Percentiles rank a stretch among this genome's conserved stretches.
These are phyloP conservation scores for Ricinus communis DNA, from an alignment of 345 rosid species.

Conservation along the genomic window DNA sequence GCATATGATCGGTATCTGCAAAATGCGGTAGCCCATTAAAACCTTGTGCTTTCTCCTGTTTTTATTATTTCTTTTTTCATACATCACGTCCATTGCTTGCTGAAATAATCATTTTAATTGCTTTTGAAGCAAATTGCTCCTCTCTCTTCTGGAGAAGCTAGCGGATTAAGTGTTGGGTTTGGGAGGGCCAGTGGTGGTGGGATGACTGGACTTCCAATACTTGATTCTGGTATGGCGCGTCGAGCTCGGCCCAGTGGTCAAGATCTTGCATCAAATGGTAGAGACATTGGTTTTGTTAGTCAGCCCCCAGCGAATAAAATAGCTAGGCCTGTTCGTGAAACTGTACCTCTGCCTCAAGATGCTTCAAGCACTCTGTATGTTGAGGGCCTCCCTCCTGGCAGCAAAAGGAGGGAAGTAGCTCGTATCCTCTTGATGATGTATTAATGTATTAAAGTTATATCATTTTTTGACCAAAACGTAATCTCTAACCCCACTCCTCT, in stretches of 20 bases:
- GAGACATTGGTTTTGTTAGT: conserved; percentile 39
- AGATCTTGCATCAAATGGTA: conserved; percentile 53
- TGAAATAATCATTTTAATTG: conserved; percentile 30
- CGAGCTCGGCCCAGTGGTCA: conserved; percentile 44
- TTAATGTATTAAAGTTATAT: neutral
- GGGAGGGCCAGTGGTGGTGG: conserved; percentile 41
- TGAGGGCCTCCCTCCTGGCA: conserved; percentile 80
- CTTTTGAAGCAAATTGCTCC: conserved; percentile 64
- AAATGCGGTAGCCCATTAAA: conserved; percentile 42
- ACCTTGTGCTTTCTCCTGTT: neutral
- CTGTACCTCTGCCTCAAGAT: conserved; percentile 59
- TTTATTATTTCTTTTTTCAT: neutral
- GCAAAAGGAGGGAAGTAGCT: conserved; percentile 76
- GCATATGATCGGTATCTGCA: conserved; percentile 81
- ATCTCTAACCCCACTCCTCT: neutral
- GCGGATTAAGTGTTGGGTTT: conserved; percentile 37
- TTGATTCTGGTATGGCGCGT: conserved; percentile 44
- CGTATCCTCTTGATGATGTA: conserved; percentile 60
- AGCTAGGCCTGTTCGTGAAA: conserved; percentile 45
- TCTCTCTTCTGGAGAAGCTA: conserved; percentile 56
- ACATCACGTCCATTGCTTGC: conserved; percentile 11
- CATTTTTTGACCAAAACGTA: neutral
- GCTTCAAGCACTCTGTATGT: conserved; percentile 79
- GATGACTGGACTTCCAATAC: conserved; percentile 38
- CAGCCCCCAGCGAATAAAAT: conserved; percentile 35